phyloP scores from a whole-genome alignment of 75 land plant species.

The Pseudotsuga menziesii region DNA sequence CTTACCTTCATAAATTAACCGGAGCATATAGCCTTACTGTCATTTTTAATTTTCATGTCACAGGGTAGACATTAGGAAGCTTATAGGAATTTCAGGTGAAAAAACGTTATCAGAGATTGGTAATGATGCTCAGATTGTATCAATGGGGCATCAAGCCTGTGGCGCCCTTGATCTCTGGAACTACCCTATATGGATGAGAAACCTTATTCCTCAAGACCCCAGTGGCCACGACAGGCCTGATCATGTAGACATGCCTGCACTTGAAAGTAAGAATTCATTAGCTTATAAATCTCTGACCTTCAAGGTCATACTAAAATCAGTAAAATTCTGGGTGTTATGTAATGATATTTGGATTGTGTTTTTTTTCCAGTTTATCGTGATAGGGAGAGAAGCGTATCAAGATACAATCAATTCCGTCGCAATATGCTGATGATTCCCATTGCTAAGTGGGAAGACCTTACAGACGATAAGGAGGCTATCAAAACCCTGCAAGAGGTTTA shows the following conservation, averaged over 20 bases:
- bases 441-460: conserved; percentile 25
- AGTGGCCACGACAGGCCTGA: conserved; percentile 48
- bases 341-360: conserved; percentile 8
- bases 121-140: not conserved
- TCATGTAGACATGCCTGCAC: conserved; percentile 54
- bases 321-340: not conserved
- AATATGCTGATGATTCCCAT: conserved; percentile 56
- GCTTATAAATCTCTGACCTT: not conserved
- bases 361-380: conserved; percentile 32
- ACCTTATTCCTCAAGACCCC: too few relatives aligned
- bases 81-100: too few relatives aligned
- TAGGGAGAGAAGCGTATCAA: conserved; percentile 49
- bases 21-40: not conserved
- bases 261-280: conserved; percentile 45
- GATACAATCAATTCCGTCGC: conserved; percentile 69
- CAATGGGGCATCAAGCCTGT: conserved; percentile 54
- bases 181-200: conserved; percentile 27
- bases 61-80: conserved; percentile 27
- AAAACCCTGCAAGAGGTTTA: not conserved
- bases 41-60: too few relatives aligned
- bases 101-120: conserved; percentile 22
- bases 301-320: too few relatives aligned
- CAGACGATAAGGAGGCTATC: conserved; percentile 27
- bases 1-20: too few relatives aligned
- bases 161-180: conserved; percentile 61